phyloP scores from a whole-genome alignment of 805 yeast genomes.

The Starmera dryadoides region DNA sequence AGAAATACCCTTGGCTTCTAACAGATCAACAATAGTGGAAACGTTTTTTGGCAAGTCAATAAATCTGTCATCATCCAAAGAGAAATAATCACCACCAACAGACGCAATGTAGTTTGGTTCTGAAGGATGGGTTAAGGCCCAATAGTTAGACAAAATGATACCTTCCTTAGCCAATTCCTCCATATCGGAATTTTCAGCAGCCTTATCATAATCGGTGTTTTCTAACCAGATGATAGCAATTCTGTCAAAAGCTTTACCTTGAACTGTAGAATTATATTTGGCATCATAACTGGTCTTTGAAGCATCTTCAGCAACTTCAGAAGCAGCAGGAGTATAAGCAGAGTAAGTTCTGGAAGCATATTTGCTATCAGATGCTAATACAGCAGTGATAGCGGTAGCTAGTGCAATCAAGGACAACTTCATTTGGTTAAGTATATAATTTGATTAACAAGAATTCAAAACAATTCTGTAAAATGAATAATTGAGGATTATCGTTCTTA shows the following conservation, averaged over 20 bases:
- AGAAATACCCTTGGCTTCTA: slow-evolving; percentile 32
- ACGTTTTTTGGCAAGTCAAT: slow-evolving; percentile 36
- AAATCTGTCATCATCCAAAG: slow-evolving; percentile 39
- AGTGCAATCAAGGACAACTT: not conserved
- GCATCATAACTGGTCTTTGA: slow-evolving; percentile 22
- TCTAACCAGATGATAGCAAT: slow-evolving; percentile 41
- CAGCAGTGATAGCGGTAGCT: slow-evolving; percentile 10
- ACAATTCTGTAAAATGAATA: too few relatives aligned
- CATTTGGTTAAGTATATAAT: too few relatives aligned
- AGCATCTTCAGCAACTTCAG: slow-evolving; percentile 27
- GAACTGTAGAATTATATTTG: slow-evolving; percentile 27
- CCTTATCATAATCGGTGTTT: slow-evolving; percentile 45
- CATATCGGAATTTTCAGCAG: slow-evolving; percentile 36
- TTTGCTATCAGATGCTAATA: slow-evolving; percentile 8
- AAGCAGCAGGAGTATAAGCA: slow-evolving; percentile 23
- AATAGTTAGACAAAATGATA: slow-evolving; percentile 40
- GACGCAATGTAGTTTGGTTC: slow-evolving; percentile 47
- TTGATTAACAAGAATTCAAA: too few relatives aligned
- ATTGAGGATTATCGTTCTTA: too few relatives aligned
- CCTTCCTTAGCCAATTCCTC: slow-evolving; percentile 36
- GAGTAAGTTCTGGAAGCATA: slow-evolving; percentile 20
- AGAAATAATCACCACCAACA: slow-evolving; percentile 45
- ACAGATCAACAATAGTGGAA: slow-evolving; percentile 39
- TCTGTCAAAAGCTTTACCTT: slow-evolving; percentile 33
- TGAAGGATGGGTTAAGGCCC: slow-evolving; percentile 45